phyloP scores from a whole-genome alignment of 202 grass and related monocot species.

The Hordeum pubiflorum region DNA sequence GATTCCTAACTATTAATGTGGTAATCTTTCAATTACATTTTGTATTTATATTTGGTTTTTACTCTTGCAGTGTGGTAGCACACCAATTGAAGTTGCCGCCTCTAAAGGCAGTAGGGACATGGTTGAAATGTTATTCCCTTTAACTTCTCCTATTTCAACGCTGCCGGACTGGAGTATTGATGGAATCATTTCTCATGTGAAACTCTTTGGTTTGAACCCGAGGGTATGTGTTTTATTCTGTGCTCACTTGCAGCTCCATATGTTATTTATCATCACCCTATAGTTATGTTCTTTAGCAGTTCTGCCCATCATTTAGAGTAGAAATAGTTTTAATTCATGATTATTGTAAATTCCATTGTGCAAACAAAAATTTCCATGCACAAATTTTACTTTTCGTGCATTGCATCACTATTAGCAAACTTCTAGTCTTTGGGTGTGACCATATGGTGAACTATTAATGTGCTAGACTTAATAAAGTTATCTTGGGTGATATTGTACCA shows the following conservation, averaged over 20 bases:
- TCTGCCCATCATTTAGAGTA: not conserved
- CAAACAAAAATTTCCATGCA: not conserved
- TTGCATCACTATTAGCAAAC: not conserved
- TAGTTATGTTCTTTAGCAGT: not conserved
- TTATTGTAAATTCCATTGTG: not conserved
- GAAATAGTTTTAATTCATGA: not conserved
- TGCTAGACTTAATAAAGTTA: not conserved
- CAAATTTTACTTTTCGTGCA: not conserved
- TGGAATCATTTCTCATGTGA: constrained; percentile 32
- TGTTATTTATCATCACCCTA: not conserved
- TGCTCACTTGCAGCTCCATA: not conserved
- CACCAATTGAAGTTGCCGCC: constrained; percentile 28
- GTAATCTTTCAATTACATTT: not conserved
- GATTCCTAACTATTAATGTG: not conserved
- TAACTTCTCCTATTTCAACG: constrained; percentile 12
- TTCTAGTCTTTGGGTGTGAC: not conserved
- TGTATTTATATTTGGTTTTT: not conserved
- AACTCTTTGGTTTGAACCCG: constrained; percentile 13
- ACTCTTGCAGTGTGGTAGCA: constrained; percentile 22
- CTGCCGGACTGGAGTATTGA: constrained; percentile 26
- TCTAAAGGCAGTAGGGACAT: not conserved
- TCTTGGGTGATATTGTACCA: not conserved
- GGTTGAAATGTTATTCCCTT: constrained; percentile 31
- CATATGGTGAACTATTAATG: not conserved
- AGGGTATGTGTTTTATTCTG: constrained; percentile 1